Base-by-base conservation (phyloP, 257 asterid genomes). In the Forsythia viridissima region DNA sequence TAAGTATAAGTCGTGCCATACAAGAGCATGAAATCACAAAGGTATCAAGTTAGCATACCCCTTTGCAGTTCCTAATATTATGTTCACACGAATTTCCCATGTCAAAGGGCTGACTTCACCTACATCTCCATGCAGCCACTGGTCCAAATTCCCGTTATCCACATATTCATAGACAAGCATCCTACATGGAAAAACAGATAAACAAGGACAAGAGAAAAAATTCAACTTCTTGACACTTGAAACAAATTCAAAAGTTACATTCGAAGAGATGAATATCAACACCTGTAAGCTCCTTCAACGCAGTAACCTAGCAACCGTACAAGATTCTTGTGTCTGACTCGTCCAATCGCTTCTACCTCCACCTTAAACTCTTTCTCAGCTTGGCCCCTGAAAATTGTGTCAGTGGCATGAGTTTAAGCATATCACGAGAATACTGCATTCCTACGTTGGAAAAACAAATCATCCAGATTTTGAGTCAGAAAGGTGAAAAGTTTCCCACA, bases 211-310 rank as follows among this genome's bases (percentile, higher is more conserved):
- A 52, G 81, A 18, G 21, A 34, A 67, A 42, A 5, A 52, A 34
- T 11, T 85, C 72, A 83, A 77, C 44, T 70, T 80, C 24, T 71
- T 34, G 59, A 77, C 61, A 57, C 69, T 40, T 48, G 36, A 63
- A 38, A 59, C 46, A 72, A 65, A 15, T 20, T 73, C 34, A 39
- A 55, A 30, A 44, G 5, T n/a, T 38, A 3, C 67, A 21, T 7
- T 48, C 7, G 4, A 18, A 57, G 75, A 21, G 44, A 24, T 43
- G 77, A 65, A 24, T 51, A 73, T 52, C 73, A 74, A 44, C 87
- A 93, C 99, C 99, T 89, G 77, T 92, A 91, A 77, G 99, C 99
- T 82, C 98, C 99, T 90, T 95, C 99, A 48, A 93, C 98, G 72
- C 99, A 93, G 87, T 93, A 95, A 4, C 99, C 99, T 3, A 95